Conservation (phyloP, 192 early-diverging fungal species). For the Neocallimastix lanati region DNA sequence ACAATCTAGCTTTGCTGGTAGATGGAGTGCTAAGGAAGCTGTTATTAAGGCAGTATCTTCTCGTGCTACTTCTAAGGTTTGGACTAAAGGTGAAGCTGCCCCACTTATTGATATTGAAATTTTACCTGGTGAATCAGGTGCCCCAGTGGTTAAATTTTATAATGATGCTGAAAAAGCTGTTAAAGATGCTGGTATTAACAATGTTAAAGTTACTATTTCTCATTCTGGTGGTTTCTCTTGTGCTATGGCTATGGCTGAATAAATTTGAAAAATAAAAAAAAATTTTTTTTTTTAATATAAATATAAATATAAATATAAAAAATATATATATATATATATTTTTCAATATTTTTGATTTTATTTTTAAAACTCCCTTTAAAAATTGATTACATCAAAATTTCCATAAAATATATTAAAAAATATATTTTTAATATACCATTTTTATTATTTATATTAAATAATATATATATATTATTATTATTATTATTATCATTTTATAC, state of each 20-base stretch:
- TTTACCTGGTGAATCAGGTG: conserved; percentile 38
- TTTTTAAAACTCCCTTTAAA: too few species aligned
- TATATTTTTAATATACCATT: too few species aligned
- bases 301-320: too few species aligned
- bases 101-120: conserved; percentile 85
- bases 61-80: conserved; percentile 21
- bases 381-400: too few species aligned
- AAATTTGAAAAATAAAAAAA: too few species aligned
- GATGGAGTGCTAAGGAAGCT: conserved; percentile 93
- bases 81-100: conserved; percentile 62
- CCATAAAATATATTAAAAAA: too few species aligned
- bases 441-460: too few species aligned
- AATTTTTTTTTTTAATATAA: too few species aligned
- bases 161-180: conserved; percentile 62
- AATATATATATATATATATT: too few species aligned
- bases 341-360: too few species aligned
- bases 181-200: conserved; percentile 43
- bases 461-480: too few species aligned
- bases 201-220: conserved; percentile 78
- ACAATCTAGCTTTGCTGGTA: conserved; percentile 71
- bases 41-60: conserved; percentile 80
- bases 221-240: conserved; percentile 80
- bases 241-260: conserved; percentile 55
- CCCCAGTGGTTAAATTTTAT: conserved; percentile 62
- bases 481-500: too few species aligned